Conservation (phyloP, 2,329 filamentous ascomycete species). For the Stromatinia cepivora region DNA sequence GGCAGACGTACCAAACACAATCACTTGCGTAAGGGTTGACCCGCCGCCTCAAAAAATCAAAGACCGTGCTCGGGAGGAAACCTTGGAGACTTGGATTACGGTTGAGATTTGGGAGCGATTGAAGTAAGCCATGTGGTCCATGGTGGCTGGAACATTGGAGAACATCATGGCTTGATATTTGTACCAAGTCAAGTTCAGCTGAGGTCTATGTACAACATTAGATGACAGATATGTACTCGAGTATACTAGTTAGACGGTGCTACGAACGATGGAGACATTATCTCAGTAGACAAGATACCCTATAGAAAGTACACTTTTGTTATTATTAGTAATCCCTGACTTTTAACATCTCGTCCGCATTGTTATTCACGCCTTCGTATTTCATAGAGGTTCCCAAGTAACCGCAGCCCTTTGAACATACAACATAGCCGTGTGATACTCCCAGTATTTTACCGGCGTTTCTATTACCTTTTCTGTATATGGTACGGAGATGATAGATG, state of each 20-base stretch:
- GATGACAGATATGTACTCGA: constrained; percentile 9
- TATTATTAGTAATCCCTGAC: neutral
- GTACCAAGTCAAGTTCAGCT: constrained; percentile 13
- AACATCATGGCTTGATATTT: constrained; percentile 12
- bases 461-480: neutral
- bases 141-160: constrained; percentile 13
- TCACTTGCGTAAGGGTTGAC: constrained; percentile 13
- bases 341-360: neutral
- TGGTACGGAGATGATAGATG: neutral
- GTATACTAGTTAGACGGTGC: neutral
- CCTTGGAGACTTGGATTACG: neutral
- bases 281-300: neutral
- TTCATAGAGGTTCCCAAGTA: neutral
- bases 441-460: neutral
- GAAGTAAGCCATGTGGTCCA: neutral
- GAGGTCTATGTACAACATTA: constrained; percentile 9
- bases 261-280: constrained; percentile 4
- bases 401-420: neutral
- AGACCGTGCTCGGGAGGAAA: constrained; percentile 13
- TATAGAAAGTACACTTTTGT: neutral
- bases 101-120: constrained; percentile 14
- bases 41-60: neutral
- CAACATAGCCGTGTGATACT: neutral
- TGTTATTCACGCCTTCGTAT: neutral
- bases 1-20: constrained; percentile 2